Evolutionary conservation across 1,284 basidiomycete genomes (phyloP).

Genomic region (Afroboletus lepidellus): DNA sequence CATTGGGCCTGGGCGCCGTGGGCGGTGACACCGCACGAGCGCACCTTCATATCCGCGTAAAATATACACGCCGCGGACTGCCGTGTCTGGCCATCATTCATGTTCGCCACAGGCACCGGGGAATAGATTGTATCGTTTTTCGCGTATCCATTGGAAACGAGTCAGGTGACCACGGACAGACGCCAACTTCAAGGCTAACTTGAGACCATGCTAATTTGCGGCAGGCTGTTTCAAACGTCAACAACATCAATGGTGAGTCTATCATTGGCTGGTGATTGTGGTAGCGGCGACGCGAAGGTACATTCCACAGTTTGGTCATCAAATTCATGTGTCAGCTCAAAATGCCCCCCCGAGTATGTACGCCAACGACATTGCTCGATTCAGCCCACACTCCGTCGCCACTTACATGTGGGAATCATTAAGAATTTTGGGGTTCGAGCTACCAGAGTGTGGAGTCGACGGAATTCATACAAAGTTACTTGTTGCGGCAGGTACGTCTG

Average conservation of each 20-base stretch:
- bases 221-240: not conserved
- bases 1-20: conserved; percentile 4
- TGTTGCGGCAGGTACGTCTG: not conserved
- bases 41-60: conserved; percentile 32
- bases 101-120: conserved; percentile 34
- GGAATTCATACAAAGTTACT: not conserved
- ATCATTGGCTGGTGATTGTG: not conserved
- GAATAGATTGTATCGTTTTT: conserved; percentile 19
- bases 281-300: not conserved
- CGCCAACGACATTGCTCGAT: not conserved
- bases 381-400: not conserved
- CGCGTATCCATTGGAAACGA: conserved; percentile 29
- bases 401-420: not conserved
- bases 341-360: not conserved
- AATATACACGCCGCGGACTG: conserved; percentile 27
- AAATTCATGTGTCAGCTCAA: conserved; percentile 3
- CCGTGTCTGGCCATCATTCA: conserved; percentile 26
- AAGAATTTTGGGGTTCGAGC: not conserved
- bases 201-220: not conserved
- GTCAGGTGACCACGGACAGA: conserved; percentile 11
- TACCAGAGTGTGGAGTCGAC: not conserved
- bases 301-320: not conserved
- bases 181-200: not conserved
- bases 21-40: conserved; percentile 11
- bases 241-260: not conserved